These are phyloP conservation scores for Crithidia fasciculata DNA, from an alignment of 208 protist genomes.

Conservation along the genomic window DNA sequence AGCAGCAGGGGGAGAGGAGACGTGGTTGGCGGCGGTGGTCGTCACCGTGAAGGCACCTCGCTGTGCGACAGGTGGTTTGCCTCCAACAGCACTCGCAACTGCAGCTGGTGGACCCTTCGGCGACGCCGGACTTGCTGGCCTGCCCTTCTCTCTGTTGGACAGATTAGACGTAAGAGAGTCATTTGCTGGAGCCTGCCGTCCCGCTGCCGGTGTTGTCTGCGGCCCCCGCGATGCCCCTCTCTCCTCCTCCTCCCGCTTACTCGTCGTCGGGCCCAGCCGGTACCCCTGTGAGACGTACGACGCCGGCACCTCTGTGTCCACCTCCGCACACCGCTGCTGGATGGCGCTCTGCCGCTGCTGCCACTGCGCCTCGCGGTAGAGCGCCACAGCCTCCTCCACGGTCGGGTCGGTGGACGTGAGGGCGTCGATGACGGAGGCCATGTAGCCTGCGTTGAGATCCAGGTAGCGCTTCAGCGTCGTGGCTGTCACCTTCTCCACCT, in stretches of 20 bases:
- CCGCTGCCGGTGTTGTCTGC: no score
- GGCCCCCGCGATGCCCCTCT: no score
- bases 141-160: no score
- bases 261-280: background rate
- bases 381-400: constrained; percentile 33
- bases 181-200: no score
- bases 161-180: no score
- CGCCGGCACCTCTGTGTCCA: background rate
- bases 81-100: background rate
- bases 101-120: background rate
- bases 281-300: background rate
- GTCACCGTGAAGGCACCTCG: constrained; percentile 4
- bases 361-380: constrained; percentile 31
- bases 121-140: background rate
- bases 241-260: background rate
- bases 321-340: constrained; percentile 6
- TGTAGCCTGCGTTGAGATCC: constrained; percentile 54
- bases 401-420: constrained; percentile 42
- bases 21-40: background rate
- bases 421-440: constrained; percentile 49
- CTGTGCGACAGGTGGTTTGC: background rate
- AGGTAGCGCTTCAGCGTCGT: constrained; percentile 52
- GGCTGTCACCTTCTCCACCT: constrained; percentile 39
- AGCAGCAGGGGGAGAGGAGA: no score
- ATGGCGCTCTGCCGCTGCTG: constrained; percentile 22